A percentile compares a stretch with the other conserved stretches of the same genome.
Evolutionary conservation across 805 yeast genomes (phyloP).

Genomic region (Yarrowia deformans): DNA sequence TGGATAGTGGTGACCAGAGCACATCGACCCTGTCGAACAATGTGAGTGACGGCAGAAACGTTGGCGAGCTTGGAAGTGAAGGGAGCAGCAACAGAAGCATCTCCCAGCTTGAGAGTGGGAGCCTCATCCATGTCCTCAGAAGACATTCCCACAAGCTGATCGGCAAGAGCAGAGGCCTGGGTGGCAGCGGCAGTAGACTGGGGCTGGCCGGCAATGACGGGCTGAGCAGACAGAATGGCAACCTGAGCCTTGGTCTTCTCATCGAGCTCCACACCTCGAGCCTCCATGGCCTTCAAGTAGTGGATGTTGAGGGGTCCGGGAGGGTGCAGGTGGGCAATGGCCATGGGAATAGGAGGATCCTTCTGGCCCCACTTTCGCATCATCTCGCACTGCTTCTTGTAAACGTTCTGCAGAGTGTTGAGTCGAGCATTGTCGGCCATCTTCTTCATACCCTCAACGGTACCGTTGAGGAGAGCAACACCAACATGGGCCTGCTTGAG

Average conservation of each 20-base stretch:
- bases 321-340: conserved; percentile 94
- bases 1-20: conserved; percentile 97
- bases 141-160: conserved; percentile 63
- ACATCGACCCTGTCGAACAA: conserved; percentile 97
- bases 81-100: conserved; percentile 99
- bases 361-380: conserved; percentile 74
- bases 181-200: conserved; percentile 47
- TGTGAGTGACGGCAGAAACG: conserved; percentile 90
- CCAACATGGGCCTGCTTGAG: conserved; percentile 98
- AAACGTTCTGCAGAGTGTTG: conserved; percentile 68
- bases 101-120: conserved; percentile 93
- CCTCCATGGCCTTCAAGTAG: conserved; percentile 83
- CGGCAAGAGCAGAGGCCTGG: conserved; percentile 62
- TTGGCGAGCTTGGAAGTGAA: conserved; percentile 93
- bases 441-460: conserved; percentile 91
- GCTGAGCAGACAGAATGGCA: conserved; percentile 50
- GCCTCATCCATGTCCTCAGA: conserved; percentile 74
- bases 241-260: conserved; percentile 59
- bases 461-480: conserved; percentile 96
- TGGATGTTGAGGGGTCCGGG: conserved; percentile 94
- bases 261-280: conserved; percentile 78
- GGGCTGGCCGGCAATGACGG: conserved; percentile 51
- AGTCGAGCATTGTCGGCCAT: conserved; percentile 79
- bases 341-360: conserved; percentile 76
- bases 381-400: conserved; percentile 82